Evolutionary conservation across 176 grass and related monocot species (phyloP).

Genomic region (Juncus inflexus): DNA sequence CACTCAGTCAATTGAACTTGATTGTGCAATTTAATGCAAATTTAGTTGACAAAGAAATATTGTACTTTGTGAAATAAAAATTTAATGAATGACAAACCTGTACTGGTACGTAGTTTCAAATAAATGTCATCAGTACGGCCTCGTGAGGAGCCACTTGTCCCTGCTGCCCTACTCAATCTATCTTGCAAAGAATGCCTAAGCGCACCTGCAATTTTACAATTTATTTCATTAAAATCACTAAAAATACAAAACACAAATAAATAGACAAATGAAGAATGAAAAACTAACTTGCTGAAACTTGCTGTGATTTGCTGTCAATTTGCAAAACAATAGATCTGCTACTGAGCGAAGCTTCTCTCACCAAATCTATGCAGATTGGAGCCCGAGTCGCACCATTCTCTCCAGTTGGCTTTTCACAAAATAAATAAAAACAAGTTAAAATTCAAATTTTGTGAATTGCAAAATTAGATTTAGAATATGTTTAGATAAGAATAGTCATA

Average conservation of each 20-base stretch:
- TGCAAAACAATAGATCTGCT: conserved; percentile 62
- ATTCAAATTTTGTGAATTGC: background rate
- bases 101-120: conserved; percentile 65
- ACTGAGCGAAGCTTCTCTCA: conserved; percentile 61
- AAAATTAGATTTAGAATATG: background rate
- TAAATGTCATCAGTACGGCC: conserved; percentile 51
- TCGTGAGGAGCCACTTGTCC: conserved; percentile 28
- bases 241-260: background rate
- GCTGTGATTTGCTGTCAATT: conserved; percentile 74
- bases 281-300: conserved; percentile 76
- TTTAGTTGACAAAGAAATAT: background rate
- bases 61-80: background rate
- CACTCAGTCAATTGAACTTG: too few species aligned
- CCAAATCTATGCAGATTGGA: conserved; percentile 59
- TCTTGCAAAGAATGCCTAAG: conserved; percentile 85
- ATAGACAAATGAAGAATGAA: conserved; percentile 13
- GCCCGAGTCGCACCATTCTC: conserved; percentile 83
- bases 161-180: conserved; percentile 51
- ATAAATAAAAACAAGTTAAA: conserved; percentile 13
- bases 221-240: background rate
- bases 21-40: background rate
- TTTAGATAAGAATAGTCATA: conserved; percentile 18
- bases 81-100: conserved; percentile 31
- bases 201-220: conserved; percentile 42
- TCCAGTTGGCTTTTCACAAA: conserved; percentile 58